A percentile compares a stretch with the other conserved stretches of the same genome.
These are phyloP conservation scores for Jaenimonas drosophilae DNA, from an alignment of 208 protist genomes.

Conservation along the genomic window DNA sequence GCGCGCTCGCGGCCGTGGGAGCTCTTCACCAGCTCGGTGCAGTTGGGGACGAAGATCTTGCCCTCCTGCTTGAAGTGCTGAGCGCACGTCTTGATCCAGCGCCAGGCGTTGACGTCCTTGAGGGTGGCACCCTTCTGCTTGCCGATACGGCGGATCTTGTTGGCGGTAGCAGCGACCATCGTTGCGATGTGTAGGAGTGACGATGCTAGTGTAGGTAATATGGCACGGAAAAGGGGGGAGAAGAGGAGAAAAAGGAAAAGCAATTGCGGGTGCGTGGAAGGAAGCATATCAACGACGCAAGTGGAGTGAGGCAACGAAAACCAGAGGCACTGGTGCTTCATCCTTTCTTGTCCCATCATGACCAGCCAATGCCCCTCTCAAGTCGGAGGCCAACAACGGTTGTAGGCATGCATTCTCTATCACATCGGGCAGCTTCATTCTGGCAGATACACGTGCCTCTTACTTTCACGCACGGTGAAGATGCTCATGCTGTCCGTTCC, in stretches of 20 bases:
- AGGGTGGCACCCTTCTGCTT: conserved; percentile 88
- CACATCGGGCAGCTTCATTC: no score
- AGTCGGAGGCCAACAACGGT: no score
- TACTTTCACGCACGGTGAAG: no score
- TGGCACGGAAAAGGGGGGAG: conserved; percentile 1
- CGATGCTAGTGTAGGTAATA: conserved; percentile 5
- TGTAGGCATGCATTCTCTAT: no score
- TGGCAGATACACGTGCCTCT: no score
- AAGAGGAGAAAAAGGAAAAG: conserved; percentile 4
- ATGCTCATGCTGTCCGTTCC: no score
- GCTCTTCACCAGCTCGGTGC: conserved; percentile 96
- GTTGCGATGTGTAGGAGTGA: conserved; percentile 1
- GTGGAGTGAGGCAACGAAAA: no score
- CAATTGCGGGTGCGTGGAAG: neutral
- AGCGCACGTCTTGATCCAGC: conserved; percentile 93
- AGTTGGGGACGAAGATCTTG: conserved; percentile 92
- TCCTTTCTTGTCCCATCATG: no score
- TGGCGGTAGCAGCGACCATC: conserved; percentile 30
- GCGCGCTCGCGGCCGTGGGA: conserved; percentile 93
- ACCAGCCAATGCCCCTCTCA: no score
- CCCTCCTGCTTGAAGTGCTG: conserved; percentile 95
- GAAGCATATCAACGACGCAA: neutral
- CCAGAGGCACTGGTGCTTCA: no score
- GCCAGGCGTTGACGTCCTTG: conserved; percentile 92
- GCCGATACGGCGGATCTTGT: conserved; percentile 84